Evolutionary conservation across 2,329 filamentous ascomycete species (phyloP), one percentile per base, ranked within the genome.

Genomic region (Juglanconis juglandina): DNA sequence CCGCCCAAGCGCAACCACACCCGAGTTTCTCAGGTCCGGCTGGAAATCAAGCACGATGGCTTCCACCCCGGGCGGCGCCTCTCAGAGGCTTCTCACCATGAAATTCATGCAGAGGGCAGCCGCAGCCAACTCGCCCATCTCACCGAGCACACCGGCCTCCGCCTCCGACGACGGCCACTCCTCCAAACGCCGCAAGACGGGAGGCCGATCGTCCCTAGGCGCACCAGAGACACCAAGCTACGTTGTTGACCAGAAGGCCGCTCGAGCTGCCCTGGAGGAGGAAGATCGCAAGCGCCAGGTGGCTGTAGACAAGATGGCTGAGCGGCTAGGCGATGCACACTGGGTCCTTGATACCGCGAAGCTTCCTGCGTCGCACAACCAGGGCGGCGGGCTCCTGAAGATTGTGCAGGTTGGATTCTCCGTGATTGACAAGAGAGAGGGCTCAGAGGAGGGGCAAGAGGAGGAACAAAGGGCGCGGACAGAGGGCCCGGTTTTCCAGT

Each of bases 41-140:
- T 24, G 2, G 24, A 24, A 17, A 34, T 11, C 30, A 14, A 34
- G 30, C 62, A 71, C 68, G 52, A 81, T 82, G 73, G 74, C 81
- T 67, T 75, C 81, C 70, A 86, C 79, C 62, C 79, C 85, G 51
- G 84, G 84, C 74, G 82, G 81, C 50, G 92, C 96, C 87, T 96
- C 93, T 64, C 93, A 89, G 61, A 87, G 92, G 66, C 87, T 97
- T 52, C 81, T 96, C 70, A 93, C 90, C 42, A 97, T 96, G 92
- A 96, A 96, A 79, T 97, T 97, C 72, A 97, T 97, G 93, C 93
- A 96, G 79, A 86, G 93, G 69, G 90, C 90, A 64, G 89, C 87
- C 53, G 86, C 88, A 53, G 84, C 87, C 32, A 78, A 77, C 53
- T 77, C 78, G 62, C 70, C 74, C 54, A 72, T 77, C 17, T 77